phyloP scores from a whole-genome alignment of 352 stramenopile species.

The Sclerospora graminicola region DNA sequence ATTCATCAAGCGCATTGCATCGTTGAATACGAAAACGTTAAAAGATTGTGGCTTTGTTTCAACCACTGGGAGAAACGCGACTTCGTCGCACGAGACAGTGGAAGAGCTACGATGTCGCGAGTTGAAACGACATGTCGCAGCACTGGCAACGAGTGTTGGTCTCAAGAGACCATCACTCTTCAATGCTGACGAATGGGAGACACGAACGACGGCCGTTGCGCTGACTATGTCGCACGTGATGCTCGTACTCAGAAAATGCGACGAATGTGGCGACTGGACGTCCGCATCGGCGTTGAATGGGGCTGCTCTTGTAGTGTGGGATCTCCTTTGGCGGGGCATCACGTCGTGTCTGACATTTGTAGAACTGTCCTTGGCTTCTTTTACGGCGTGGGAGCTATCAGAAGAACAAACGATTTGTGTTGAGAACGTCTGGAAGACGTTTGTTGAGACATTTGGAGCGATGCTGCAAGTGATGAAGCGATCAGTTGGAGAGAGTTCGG shows the following conservation, averaged over 20 bases:
- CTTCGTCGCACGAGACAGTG: background rate
- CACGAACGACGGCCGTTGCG: conserved; percentile 2
- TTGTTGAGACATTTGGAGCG: too few relatives aligned
- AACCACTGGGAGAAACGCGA: background rate
- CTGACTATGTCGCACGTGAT: conserved; percentile 9
- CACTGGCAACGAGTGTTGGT: conserved; percentile 4
- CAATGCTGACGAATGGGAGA: conserved; percentile 12
- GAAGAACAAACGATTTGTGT: too few relatives aligned
- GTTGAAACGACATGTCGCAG: conserved; percentile 14
- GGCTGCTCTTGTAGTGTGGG: conserved; percentile 19
- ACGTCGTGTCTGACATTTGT: conserved; percentile 17
- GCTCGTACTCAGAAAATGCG: conserved; percentile 1
- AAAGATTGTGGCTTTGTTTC: conserved; percentile 19
- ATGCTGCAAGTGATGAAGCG: too few relatives aligned
- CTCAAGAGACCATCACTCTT: background rate
- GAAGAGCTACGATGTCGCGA: conserved; percentile 1
- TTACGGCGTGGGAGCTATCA: conserved; percentile 6
- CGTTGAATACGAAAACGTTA: conserved; percentile 31
- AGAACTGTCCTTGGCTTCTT: conserved; percentile 4
- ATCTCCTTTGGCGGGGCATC: conserved; percentile 24
- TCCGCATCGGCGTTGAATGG: conserved; percentile 2
- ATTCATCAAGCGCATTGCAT: conserved; percentile 36
- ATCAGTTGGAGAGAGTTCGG: too few relatives aligned
- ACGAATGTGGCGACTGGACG: conserved; percentile 4
- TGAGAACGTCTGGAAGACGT: too few relatives aligned